phyloP scores from a whole-genome alignment of 768 basidiomycete genomes.

The Suillus luteus region DNA sequence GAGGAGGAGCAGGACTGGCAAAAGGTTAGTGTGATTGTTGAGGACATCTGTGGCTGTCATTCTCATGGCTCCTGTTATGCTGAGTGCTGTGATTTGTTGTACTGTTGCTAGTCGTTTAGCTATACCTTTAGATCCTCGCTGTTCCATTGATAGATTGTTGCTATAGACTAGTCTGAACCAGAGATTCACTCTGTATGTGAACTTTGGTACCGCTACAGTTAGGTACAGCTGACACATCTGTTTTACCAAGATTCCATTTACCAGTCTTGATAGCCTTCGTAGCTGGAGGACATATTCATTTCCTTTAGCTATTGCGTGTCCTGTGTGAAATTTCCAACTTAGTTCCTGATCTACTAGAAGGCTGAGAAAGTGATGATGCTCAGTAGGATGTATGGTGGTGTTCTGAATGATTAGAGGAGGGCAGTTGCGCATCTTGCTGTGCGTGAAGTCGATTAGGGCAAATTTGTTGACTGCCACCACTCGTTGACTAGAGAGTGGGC shows the following conservation, averaged over 20 bases:
- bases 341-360: slow-evolving; percentile 13
- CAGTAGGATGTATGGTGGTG: background rate
- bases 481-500: too few species aligned
- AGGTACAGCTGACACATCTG: slow-evolving; percentile 20
- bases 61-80: slow-evolving; percentile 7
- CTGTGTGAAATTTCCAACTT: background rate
- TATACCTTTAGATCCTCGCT: background rate
- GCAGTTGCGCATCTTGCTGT: background rate
- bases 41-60: slow-evolving; percentile 17
- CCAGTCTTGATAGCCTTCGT: background rate
- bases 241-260: background rate
- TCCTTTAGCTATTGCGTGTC: background rate
- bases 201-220: slow-evolving; percentile 19
- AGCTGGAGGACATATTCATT: background rate
- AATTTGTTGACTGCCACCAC: slow-evolving; percentile 10
- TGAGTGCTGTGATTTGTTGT: slow-evolving; percentile 20
- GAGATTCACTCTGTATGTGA: slow-evolving; percentile 25
- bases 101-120: slow-evolving; percentile 5
- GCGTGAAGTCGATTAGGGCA: background rate
- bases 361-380: slow-evolving; percentile 6
- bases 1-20: slow-evolving; percentile 12
- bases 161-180: slow-evolving; percentile 15
- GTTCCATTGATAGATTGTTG: fast-evolving
- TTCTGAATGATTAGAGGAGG: background rate
- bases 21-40: slow-evolving; percentile 4